phyloP scores from a whole-genome alignment of 257 asterid species.

The Solanum sejunctum region DNA sequence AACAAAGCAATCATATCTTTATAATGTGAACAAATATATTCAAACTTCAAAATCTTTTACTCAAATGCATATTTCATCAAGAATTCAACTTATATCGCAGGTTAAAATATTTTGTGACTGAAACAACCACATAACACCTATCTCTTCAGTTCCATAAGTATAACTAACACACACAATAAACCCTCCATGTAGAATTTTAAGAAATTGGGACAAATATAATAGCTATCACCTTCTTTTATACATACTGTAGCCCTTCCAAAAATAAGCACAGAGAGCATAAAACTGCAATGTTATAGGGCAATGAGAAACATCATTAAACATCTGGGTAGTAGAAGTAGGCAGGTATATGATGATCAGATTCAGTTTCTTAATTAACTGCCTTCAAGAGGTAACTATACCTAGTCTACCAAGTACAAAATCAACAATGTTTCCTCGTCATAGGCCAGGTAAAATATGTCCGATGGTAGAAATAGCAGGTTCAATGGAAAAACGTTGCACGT shows the following conservation, averaged over 20 bases:
- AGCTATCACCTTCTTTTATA: neutral
- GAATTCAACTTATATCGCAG: neutral
- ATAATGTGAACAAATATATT: neutral
- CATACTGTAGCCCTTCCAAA: neutral
- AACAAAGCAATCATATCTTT: neutral
- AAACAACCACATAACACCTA: neutral
- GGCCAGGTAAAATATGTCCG: neutral
- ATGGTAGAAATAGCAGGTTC: neutral
- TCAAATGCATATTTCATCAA: neutral
- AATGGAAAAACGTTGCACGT: neutral
- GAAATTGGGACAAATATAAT: neutral
- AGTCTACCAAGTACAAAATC: neutral
- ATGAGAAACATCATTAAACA: neutral
- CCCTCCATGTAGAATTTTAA: neutral
- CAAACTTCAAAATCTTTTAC: neutral
- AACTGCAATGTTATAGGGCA: neutral
- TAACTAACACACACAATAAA: neutral
- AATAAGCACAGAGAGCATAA: neutral
- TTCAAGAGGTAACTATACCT: neutral
- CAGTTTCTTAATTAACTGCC: neutral
- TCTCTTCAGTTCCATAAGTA: neutral
- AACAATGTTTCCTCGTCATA: neutral
- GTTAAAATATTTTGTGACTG: neutral
- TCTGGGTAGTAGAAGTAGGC: neutral
- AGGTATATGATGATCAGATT: neutral